These are phyloP conservation scores for Xylaria sp. DNA, from an alignment of 2,329 filamentous ascomycete genomes.

Conservation along the genomic window DNA sequence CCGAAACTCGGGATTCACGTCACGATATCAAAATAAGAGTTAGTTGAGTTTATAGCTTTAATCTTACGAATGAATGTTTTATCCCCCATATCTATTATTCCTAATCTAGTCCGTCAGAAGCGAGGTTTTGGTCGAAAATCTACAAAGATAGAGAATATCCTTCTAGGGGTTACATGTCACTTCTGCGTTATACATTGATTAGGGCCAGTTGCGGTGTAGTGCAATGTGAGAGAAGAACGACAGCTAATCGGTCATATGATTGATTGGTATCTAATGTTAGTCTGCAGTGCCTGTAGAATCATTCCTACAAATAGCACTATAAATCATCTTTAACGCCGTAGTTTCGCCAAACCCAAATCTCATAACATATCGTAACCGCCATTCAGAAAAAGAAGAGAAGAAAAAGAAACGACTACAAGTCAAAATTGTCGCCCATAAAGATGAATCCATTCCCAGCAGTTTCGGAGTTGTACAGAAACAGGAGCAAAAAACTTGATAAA, in stretches of 20 bases:
- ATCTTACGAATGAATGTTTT: not conserved
- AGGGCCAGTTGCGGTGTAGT: not conserved
- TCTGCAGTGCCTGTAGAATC: not conserved
- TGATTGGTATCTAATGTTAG: not conserved
- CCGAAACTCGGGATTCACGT: not conserved
- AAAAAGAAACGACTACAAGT: not conserved
- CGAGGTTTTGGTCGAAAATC: not conserved
- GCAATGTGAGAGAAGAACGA: not conserved
- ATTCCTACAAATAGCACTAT: not conserved
- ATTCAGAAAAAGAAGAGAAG: not conserved
- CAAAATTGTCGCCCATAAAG: not conserved
- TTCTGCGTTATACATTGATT: not conserved
- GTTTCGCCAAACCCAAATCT: conserved; percentile 14
- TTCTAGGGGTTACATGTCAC: not conserved
- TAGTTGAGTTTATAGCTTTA: conserved; percentile 1
- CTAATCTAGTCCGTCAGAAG: not conserved
- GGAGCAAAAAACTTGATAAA: not conserved
- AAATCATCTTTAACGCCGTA: conserved; percentile 6
- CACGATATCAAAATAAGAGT: not conserved
- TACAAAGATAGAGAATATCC: not conserved
- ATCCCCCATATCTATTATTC: too few species aligned
- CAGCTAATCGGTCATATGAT: not conserved
- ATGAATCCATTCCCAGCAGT: not conserved
- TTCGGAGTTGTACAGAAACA: not conserved
- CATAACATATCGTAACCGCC: conserved; percentile 3